Evolutionary conservation across 116 monocot species (phyloP).

Genomic region (Posidonia oceanica): DNA sequence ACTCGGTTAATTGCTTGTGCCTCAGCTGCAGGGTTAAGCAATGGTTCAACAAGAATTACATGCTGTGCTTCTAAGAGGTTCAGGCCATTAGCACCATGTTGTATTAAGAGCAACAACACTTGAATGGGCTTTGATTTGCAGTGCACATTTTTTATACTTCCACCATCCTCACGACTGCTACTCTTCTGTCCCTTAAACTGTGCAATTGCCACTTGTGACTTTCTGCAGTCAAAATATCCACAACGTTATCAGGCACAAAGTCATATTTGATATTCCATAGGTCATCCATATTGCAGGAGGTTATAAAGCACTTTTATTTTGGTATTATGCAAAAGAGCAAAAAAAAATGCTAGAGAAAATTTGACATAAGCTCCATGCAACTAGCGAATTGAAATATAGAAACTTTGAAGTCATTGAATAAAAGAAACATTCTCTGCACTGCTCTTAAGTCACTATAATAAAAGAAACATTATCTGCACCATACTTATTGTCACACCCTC

Average conservation of each 20-base stretch:
- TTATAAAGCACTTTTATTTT: too few relatives aligned
- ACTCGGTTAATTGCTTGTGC: conserved; percentile 92
- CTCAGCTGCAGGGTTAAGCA: conserved; percentile 79
- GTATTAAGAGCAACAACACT: conserved; percentile 76
- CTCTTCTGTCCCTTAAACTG: conserved; percentile 58
- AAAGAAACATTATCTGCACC: too few relatives aligned
- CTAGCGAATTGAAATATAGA: too few relatives aligned
- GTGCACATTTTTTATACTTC: conserved; percentile 2
- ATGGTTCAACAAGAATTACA: conserved; percentile 81
- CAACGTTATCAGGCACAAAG: neutral
- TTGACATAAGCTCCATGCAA: too few relatives aligned
- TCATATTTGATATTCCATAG: neutral
- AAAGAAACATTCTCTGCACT: too few relatives aligned
- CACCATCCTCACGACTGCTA: conserved; percentile 2
- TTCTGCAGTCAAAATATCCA: conserved; percentile 31
- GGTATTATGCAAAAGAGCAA: too few relatives aligned
- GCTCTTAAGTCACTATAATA: too few relatives aligned
- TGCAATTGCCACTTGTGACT: conserved; percentile 67
- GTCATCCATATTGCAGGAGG: too few relatives aligned
- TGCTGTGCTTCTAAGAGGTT: conserved; percentile 92
- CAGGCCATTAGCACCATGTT: conserved; percentile 91
- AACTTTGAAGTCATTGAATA: too few relatives aligned
- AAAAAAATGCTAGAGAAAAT: too few relatives aligned
- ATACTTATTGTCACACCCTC: too few relatives aligned
- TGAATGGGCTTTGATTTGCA: conserved; percentile 31